phyloP scores from a whole-genome alignment of 2,329 filamentous ascomycete species.

The Aspergillus sp. region DNA sequence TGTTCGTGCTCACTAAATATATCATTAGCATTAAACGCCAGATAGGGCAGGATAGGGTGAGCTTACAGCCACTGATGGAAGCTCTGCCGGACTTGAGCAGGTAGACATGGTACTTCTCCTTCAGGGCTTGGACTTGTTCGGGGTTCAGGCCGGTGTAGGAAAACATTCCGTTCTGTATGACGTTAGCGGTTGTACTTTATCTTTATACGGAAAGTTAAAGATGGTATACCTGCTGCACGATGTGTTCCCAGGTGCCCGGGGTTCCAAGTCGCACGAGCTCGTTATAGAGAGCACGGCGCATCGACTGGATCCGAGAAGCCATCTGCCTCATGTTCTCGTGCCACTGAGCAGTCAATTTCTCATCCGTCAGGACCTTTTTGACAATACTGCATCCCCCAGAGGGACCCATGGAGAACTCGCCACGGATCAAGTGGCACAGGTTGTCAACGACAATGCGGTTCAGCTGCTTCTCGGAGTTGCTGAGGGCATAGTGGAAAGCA shows the following conservation, averaged over 20 bases:
- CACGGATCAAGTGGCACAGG: constrained; percentile 34
- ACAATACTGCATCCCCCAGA: constrained; percentile 84
- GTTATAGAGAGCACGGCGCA: constrained; percentile 70
- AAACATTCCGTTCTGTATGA: constrained; percentile 68
- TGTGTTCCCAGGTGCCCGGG: constrained; percentile 94
- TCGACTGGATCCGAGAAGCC: constrained; percentile 87
- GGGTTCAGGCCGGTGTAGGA: constrained; percentile 58
- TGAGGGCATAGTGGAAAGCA: constrained; percentile 64
- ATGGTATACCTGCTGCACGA: constrained; percentile 74
- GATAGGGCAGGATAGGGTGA: constrained; percentile 3
- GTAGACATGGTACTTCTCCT: constrained; percentile 39
- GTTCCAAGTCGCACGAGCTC: constrained; percentile 80
- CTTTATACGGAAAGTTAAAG: not conserved
- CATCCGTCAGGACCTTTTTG: constrained; percentile 70
- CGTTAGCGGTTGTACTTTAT: not conserved
- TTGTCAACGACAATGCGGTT: constrained; percentile 30
- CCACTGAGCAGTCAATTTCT: constrained; percentile 76
- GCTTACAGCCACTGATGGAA: constrained; percentile 35
- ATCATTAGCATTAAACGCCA: not conserved
- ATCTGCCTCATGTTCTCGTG: constrained; percentile 82
- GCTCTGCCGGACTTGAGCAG: constrained; percentile 35
- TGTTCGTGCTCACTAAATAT: constrained; percentile 33
- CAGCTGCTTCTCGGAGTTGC: constrained; percentile 21
- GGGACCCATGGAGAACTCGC: constrained; percentile 51
- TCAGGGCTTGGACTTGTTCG: constrained; percentile 37